Conservation (phyloP, 1,284 basidiomycete species). For the Ceratobasidium sp. region DNA sequence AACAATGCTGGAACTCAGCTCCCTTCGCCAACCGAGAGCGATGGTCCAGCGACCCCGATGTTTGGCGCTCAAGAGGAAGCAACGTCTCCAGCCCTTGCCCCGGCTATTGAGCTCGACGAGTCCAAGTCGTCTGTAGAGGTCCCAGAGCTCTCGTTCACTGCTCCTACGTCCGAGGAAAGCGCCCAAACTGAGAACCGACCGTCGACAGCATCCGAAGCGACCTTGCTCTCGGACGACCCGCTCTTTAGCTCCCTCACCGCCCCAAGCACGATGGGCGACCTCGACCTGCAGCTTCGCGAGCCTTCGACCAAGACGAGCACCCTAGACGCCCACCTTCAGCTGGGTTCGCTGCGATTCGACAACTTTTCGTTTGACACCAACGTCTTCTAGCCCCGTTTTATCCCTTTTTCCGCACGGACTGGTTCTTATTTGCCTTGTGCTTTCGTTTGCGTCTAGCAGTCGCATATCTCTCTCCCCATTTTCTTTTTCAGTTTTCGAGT, state of each 20-base stretch:
- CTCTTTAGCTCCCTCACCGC: neutral
- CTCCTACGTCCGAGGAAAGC: constrained; percentile 13
- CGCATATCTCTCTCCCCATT: neutral
- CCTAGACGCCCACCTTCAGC: constrained; percentile 19
- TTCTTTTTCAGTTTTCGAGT: neutral
- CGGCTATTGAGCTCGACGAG: constrained; percentile 5
- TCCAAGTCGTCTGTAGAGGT: neutral
- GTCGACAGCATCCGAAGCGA: constrained; percentile 14
- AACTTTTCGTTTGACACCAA: constrained; percentile 27
- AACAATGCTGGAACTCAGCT: neutral
- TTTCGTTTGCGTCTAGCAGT: neutral
- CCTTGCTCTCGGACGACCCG: neutral
- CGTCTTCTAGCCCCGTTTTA: constrained; percentile 1
- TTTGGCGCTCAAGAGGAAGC: neutral
- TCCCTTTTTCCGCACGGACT: neutral
- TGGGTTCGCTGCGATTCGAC: constrained; percentile 26
- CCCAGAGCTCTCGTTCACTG: constrained; percentile 9
- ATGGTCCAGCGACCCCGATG: constrained; percentile 11
- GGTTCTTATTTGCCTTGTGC: neutral
- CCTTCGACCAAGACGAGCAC: constrained; percentile 27
- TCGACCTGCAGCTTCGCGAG: constrained; percentile 23
- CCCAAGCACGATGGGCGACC: constrained; percentile 6
- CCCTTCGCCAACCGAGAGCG: constrained; percentile 20
- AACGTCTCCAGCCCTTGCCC: neutral
- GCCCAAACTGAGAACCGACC: neutral